Evolutionary conservation across 352 stramenopile species (phyloP), one percentile per base, ranked within the genome.

Genomic region (Pythium phragmiticola): DNA sequence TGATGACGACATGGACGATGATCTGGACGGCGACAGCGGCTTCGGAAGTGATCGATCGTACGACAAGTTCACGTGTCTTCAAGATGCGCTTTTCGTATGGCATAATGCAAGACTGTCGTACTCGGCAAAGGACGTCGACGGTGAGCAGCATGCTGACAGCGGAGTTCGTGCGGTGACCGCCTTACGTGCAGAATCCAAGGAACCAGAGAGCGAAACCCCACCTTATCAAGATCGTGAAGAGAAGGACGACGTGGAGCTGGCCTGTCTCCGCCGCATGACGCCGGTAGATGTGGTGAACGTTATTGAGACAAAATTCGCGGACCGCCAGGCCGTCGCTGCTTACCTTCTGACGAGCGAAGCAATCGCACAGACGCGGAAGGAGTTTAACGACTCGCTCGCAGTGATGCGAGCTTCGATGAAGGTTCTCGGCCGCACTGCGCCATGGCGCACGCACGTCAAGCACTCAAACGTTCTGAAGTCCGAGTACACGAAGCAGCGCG

Each of bases 61-160:
- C 59, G 83, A 92, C 72, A 90, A 89, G 52, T 92, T 90, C 37
- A 92, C 84, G 13, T 92, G 84, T 63, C 71, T 92, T 11, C 84
- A 92, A 67, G 84, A 92, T 45, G 84, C 81, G 4, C 60, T 92
- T 37, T 78, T 75, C 19, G 77, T 90, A 53, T 92, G 84, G 84
- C 84, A 92, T 51, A 81, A 86, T 12, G 55, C 75, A 33, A 75
- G 65, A 3, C 59, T 92, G 34, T 45, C 80, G 47, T 92, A 92
- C 60, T 80, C 79, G 26, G 72, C 76, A 8, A 87, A 81, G 26
- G 82, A 91, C 54, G 36, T 6, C n/a, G 19, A 46, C 14, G 1
- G 5, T 46, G 33, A 39, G 8, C 33, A 4, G 37, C 8, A 16
- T 28, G n/a, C 5, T 8, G 7, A 46, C 9, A 14, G 17, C 7